Base-by-base conservation (phyloP, 228 moss, liverwort and hornwort genomes). In the Sphagnum magellanicum region DNA sequence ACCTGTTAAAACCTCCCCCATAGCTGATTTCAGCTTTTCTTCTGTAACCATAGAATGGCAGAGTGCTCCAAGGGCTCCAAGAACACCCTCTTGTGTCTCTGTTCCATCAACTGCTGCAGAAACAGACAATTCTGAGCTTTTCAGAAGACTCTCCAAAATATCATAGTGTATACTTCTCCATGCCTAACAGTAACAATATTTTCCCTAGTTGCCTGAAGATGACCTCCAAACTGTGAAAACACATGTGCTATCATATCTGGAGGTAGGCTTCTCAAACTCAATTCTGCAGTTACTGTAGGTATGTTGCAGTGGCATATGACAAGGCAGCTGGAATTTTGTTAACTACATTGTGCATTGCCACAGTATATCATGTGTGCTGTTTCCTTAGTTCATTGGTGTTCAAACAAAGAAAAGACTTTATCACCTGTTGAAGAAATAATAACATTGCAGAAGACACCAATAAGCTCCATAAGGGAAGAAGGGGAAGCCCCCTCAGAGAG, bases 381-480 rank as follows among this genome's bases (percentile, higher is more conserved):
- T 9, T 49, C 16, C 49, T 49, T 3, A 5, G 51, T 8, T 16
- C 65, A 49, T 47, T 47, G 49, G 7, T 4, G 13, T 16, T 6
- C 65, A 17, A 49, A 49, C 13, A 49, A 49, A 49, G 65, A 16
- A 32, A 32, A 3, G 32, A 32, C 32, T 32, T 32, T 32, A 65
- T 48, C 16, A 48, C 48, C 8, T 61, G 61, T 53, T 16, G 48
- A 49, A 15, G 50, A 47, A 16, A 70, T 61, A 50, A 50, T 52
- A 15, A 32, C 46, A 12, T 52, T 74, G 74, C 73, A 65, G 57
- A 87, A 73, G 55, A 51, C 73, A 65, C 74, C 67, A 6, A 78
- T 71, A 5, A 87, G 83, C 59, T 83, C 76, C 50, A 87, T 71
- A 11, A 87, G 86, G 55, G 77, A 76, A 67, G 73, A 74, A 4